Evolutionary conservation across 176 grass and related monocot species (phyloP).

Genomic region (Hordeum marinum): DNA sequence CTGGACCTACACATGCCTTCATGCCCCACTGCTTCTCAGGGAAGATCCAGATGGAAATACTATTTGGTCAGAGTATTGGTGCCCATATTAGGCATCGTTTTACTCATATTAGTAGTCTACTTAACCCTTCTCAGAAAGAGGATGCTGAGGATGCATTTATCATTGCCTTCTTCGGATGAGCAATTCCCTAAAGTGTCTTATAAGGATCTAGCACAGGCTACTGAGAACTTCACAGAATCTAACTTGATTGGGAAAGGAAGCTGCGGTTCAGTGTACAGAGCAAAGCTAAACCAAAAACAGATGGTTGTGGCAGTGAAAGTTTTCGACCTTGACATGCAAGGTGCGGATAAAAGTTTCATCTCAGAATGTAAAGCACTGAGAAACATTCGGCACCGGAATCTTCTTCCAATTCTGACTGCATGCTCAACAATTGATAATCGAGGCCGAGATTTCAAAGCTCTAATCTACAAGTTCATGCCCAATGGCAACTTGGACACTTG

Average conservation of each 20-base stretch:
- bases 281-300: constrained; percentile 13
- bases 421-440: constrained; percentile 46
- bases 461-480: constrained; percentile 48
- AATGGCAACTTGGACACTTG: constrained; percentile 51
- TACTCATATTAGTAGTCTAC: background rate
- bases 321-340: constrained; percentile 42
- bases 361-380: constrained; percentile 52
- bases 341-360: constrained; percentile 48
- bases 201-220: constrained; percentile 43
- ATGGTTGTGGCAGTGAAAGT: constrained; percentile 49
- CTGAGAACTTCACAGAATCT: constrained; percentile 34
- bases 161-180: background rate
- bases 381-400: constrained; percentile 52
- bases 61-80: constrained; percentile 15
- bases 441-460: constrained; percentile 50
- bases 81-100: background rate
- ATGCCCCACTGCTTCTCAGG: background rate
- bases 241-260: constrained; percentile 49
- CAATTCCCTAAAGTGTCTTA: constrained; percentile 37
- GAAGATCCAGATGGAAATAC: background rate
- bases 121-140: constrained; percentile 3
- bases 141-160: background rate
- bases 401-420: constrained; percentile 41
- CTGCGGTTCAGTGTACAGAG: constrained; percentile 54
- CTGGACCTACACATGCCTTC: constrained; percentile 31